phyloP scores from a whole-genome alignment of 192 early-diverging fungal species.

The Podila verticillata region DNA sequence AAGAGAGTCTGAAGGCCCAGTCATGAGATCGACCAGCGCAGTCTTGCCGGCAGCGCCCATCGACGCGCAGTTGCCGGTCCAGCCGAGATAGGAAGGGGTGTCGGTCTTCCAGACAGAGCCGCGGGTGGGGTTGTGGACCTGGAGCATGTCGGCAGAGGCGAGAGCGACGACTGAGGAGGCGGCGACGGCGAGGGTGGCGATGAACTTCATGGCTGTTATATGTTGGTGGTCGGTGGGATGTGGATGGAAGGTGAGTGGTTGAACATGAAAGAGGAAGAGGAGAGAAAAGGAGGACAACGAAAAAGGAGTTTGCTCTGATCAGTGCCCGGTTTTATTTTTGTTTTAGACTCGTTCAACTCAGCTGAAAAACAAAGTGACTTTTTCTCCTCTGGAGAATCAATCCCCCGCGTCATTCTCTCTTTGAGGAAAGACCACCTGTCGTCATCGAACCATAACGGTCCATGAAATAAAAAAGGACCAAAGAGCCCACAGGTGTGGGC shows the following conservation, averaged over 20 bases:
- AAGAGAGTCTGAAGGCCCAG: constrained; percentile 8
- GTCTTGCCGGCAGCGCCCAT: constrained; percentile 23
- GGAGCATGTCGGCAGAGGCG: constrained; percentile 25
- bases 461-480: no score
- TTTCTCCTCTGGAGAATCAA: no score
- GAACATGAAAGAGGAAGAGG: background rate
- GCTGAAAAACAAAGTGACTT: no score
- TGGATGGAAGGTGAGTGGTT: background rate
- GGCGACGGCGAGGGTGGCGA: constrained; percentile 11
- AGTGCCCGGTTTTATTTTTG: no score
- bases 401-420: no score
- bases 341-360: no score
- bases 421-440: no score
- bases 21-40: constrained; percentile 14
- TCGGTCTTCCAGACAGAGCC: constrained; percentile 14
- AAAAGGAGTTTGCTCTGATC: background rate
- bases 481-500: no score
- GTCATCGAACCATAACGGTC: no score
- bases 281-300: background rate
- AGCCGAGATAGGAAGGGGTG: constrained; percentile 2
- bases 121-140: constrained; percentile 24
- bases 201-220: constrained; percentile 27
- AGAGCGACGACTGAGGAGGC: constrained; percentile 17
- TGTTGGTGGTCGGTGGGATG: background rate
- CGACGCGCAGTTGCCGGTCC: constrained; percentile 19